Evolutionary conservation across 768 basidiomycete species (phyloP).

Genomic region (Hygrocybe coccinea): DNA sequence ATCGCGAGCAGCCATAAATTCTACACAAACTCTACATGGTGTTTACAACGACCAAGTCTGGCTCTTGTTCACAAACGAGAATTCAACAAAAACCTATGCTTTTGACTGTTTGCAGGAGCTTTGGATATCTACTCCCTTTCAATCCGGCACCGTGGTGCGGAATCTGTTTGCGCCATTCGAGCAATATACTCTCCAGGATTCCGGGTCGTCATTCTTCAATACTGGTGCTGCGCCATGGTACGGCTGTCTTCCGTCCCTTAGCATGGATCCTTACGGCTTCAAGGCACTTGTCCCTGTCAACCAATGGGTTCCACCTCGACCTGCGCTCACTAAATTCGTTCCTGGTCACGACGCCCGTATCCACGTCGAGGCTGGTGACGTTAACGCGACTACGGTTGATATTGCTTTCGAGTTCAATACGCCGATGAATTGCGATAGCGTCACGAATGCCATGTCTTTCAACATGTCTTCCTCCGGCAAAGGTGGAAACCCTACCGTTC

Average conservation of each 20-base stretch:
- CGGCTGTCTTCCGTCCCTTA: slow-evolving; percentile 67
- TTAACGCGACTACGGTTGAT: slow-evolving; percentile 54
- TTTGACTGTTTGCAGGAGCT: slow-evolving; percentile 50
- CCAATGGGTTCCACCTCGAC: slow-evolving; percentile 67
- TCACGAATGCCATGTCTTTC: slow-evolving; percentile 60
- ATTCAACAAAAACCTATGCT: slow-evolving; percentile 59
- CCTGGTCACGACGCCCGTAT: slow-evolving; percentile 88
- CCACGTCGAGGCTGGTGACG: slow-evolving; percentile 38
- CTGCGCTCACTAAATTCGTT: slow-evolving; percentile 70
- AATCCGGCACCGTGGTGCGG: slow-evolving; percentile 51
- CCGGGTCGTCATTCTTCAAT: slow-evolving; percentile 57
- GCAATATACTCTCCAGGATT: slow-evolving; percentile 61
- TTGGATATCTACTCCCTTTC: slow-evolving; percentile 82
- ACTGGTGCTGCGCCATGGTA: slow-evolving; percentile 57
- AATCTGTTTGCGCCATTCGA: slow-evolving; percentile 87
- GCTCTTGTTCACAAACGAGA: slow-evolving; percentile 85
- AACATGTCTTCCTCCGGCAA: slow-evolving; percentile 66
- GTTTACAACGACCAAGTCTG: slow-evolving; percentile 65
- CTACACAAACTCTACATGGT: slow-evolving; percentile 60
- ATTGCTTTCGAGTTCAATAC: slow-evolving; percentile 77
- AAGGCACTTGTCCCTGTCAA: slow-evolving; percentile 68
- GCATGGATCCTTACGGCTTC: slow-evolving; percentile 71
- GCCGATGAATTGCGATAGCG: slow-evolving; percentile 65
- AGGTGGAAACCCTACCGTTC: slow-evolving; percentile 51
- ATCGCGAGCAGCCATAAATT: slow-evolving; percentile 56